These are phyloP conservation scores for Podospora pseudocomata DNA, from an alignment of 495 filamentous ascomycete genomes.

Conservation along the genomic window DNA sequence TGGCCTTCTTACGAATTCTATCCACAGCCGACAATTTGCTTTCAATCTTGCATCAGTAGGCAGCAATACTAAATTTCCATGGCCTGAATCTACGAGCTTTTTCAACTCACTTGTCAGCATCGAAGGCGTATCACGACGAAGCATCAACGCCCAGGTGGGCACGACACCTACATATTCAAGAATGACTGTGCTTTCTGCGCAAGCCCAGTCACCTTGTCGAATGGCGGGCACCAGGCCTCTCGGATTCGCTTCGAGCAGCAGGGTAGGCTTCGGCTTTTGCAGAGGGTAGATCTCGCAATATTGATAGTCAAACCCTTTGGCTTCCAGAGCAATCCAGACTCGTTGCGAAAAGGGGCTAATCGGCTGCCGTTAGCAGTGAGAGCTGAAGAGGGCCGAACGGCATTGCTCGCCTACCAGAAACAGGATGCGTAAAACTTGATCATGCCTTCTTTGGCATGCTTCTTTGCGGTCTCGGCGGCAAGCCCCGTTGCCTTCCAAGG, in stretches of 20 bases:
- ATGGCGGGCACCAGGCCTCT: constrained; percentile 82
- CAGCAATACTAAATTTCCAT: constrained; percentile 55
- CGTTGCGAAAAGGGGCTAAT: constrained; percentile 75
- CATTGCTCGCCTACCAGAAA: constrained; percentile 64
- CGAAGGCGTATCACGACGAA: background rate
- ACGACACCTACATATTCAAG: constrained; percentile 71
- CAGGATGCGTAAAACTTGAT: constrained; percentile 85
- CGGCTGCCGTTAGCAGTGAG: background rate
- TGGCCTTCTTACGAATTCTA: constrained; percentile 55
- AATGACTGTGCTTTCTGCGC: constrained; percentile 80
- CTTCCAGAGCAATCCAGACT: constrained; percentile 93
- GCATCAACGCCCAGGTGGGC: constrained; percentile 8
- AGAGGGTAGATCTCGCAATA: constrained; percentile 92
- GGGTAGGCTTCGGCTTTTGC: constrained; percentile 64
- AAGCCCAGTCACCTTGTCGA: constrained; percentile 80
- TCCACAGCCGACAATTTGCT: constrained; percentile 81
- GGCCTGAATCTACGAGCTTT: constrained; percentile 77
- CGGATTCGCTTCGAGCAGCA: constrained; percentile 81
- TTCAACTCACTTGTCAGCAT: background rate
- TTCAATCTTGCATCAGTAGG: constrained; percentile 64
- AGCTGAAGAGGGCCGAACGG: constrained; percentile 3
- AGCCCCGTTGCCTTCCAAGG: constrained; percentile 78
- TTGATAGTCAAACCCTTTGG: constrained; percentile 78
- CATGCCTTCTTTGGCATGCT: constrained; percentile 64
- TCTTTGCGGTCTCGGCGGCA: constrained; percentile 70